Evolutionary conservation across 345 rosid genomes (phyloP).

Genomic region (Orychophragmus violaceus): DNA sequence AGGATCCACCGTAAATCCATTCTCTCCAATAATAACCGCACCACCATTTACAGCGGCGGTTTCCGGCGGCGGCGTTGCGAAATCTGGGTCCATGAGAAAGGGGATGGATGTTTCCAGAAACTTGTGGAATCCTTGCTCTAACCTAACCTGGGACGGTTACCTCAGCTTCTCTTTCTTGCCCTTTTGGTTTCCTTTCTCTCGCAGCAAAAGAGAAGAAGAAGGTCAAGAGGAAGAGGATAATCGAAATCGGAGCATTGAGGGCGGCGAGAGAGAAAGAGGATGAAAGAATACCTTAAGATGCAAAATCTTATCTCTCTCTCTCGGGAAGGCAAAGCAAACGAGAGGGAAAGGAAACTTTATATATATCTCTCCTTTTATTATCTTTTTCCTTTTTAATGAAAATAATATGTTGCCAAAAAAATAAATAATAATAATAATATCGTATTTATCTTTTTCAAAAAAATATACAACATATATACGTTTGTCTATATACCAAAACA

Average conservation of each 20-base stretch:
- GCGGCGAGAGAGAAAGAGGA: constrained; percentile 2
- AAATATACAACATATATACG: too few species aligned
- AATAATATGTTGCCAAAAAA: too few species aligned
- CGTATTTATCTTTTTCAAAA: too few species aligned
- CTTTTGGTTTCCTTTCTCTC: not conserved
- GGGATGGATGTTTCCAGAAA: not conserved
- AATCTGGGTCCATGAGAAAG: constrained; percentile 4
- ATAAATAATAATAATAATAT: too few species aligned
- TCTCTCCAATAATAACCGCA: constrained; percentile 11
- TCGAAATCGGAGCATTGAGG: constrained; percentile 10
- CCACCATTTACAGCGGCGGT: not conserved
- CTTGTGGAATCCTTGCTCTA: not conserved
- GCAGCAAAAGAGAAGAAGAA: constrained; percentile 16
- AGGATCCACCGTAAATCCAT: constrained; percentile 66
- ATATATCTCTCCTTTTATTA: not conserved
- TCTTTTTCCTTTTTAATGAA: not conserved
- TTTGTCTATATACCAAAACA: too few species aligned
- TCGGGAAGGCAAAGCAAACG: not conserved
- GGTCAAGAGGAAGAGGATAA: constrained; percentile 21
- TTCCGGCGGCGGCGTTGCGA: not conserved
- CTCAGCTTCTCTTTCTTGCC: not conserved
- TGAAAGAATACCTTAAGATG: not conserved
- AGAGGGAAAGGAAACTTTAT: not conserved
- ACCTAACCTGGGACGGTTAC: too few species aligned
- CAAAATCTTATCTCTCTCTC: constrained; percentile 12